Evolutionary conservation across 2,329 filamentous ascomycete genomes (phyloP).

Genomic region (Penicillium crustosum): DNA sequence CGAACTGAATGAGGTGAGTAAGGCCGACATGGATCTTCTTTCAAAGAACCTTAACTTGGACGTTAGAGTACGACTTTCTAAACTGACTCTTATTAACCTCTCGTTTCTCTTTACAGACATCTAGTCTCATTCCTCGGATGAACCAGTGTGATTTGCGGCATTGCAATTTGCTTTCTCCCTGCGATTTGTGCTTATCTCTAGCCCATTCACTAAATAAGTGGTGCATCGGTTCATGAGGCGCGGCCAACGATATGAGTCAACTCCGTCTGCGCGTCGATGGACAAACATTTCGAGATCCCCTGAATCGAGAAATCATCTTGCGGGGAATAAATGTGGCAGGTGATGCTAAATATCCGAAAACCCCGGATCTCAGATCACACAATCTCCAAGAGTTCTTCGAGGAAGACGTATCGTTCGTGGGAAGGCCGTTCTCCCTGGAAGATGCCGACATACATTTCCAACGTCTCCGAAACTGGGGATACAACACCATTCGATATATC

Average conservation of each 20-base stretch:
- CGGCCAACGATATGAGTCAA: neutral
- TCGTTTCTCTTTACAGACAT: neutral
- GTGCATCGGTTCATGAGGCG: neutral
- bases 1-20: neutral
- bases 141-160: neutral
- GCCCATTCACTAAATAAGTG: neutral
- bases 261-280: conserved; percentile 82
- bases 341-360: conserved; percentile 84
- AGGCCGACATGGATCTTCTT: neutral
- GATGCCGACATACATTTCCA: conserved; percentile 86
- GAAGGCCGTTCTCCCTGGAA: conserved; percentile 76
- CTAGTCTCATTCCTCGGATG: neutral
- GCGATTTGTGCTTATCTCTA: too few relatives aligned
- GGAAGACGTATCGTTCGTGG: conserved; percentile 87
- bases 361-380: conserved; percentile 79
- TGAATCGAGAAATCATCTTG: conserved; percentile 81
- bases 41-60: neutral
- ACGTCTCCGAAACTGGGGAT: conserved; percentile 81
- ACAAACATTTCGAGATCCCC: conserved; percentile 74
- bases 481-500: conserved; percentile 93
- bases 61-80: neutral
- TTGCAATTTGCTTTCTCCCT: neutral
- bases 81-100: neutral
- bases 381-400: conserved; percentile 79
- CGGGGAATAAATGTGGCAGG: conserved; percentile 92